Percentiles rank a stretch among this genome's conserved stretches.
Conservation (phyloP, 2,329 filamentous ascomycete species). For the Xylariaceae sp. region DNA sequence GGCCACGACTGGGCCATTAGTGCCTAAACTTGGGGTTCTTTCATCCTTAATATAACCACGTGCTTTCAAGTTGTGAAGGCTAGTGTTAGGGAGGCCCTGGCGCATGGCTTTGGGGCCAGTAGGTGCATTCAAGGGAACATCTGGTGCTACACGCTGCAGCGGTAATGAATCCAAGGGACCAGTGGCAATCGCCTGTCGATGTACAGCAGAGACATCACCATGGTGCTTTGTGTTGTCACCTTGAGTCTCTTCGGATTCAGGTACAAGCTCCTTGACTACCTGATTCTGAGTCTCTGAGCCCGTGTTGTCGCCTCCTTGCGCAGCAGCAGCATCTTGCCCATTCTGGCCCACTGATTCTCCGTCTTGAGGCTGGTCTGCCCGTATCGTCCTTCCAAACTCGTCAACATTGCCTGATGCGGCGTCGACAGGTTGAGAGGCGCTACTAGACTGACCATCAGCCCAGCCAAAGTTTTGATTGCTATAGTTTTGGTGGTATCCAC, state of each 20-base stretch:
- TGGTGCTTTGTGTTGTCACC: slow-evolving; percentile 38
- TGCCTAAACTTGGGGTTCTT: slow-evolving; percentile 40
- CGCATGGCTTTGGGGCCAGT: slow-evolving; percentile 95
- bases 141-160: slow-evolving; percentile 38
- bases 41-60: slow-evolving; percentile 54
- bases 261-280: slow-evolving; percentile 36
- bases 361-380: slow-evolving; percentile 34
- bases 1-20: slow-evolving; percentile 40
- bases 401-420: slow-evolving; percentile 43
- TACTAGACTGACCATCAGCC: slow-evolving; percentile 35
- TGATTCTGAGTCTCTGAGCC: slow-evolving; percentile 36
- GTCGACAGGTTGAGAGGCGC: slow-evolving; percentile 32
- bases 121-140: slow-evolving; percentile 73
- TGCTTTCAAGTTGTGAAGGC: slow-evolving; percentile 68
- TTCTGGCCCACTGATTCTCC: slow-evolving; percentile 34
- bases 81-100: slow-evolving; percentile 83
- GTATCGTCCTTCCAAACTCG: slow-evolving; percentile 48
- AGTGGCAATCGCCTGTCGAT: slow-evolving; percentile 36
- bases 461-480: slow-evolving; percentile 37
- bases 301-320: slow-evolving; percentile 29
- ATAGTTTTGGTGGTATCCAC: slow-evolving; percentile 60
- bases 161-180: slow-evolving; percentile 31
- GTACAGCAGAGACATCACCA: slow-evolving; percentile 44
- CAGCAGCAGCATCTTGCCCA: slow-evolving; percentile 32
- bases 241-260: slow-evolving; percentile 35